Base-by-base conservation (phyloP, 176 grass and related monocot species). In the Hyparrhenia diplandra region DNA sequence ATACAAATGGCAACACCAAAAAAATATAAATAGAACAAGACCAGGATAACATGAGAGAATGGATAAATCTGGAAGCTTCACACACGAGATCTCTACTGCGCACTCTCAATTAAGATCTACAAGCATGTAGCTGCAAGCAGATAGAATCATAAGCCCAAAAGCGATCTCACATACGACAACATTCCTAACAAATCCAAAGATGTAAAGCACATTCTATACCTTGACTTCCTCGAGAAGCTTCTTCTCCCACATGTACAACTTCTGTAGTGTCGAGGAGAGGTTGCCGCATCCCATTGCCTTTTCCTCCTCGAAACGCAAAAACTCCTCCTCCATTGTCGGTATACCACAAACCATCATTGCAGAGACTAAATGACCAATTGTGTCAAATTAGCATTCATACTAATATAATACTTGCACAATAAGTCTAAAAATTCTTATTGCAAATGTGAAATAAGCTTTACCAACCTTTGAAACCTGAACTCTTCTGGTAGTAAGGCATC, bases 181-280 rank as follows among this genome's bases (percentile, higher is more conserved):
- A 32, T 68, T 83, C 61, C 39, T 4, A 1, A 79, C 20, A 79
- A 82, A 82, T 75, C 82, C 21, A 80, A n/a, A n/a, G n/a, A n/a
- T n/a, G n/a, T 41, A 88, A 49, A 74, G 58, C 12, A 46, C 28
- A 80, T 78, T 72, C 0, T 82, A 85, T 80, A 99, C 97, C 92
- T 93, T 95, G 46, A 99, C 93, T 96, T 99, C 97, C 82, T 99
- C 90, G 60, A 96, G 93, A 67, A 99, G 92, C 80, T 99, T 99
- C 69, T 82, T 88, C 77, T 99, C 97, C 97, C 97, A 99, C 82
- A 95, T 93, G 87, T 93, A 96, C 57, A 99, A 52, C 60, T 99
- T 99, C 64, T 90, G 97, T 75, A 99, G 88, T 13, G 97, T 99
- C 3, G 97, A 99, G 18, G 97, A 99, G 74, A 99, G 89, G 80